These are phyloP conservation scores for Ustulina deusta DNA, from an alignment of 2,329 filamentous ascomycete genomes.

Conservation along the genomic window DNA sequence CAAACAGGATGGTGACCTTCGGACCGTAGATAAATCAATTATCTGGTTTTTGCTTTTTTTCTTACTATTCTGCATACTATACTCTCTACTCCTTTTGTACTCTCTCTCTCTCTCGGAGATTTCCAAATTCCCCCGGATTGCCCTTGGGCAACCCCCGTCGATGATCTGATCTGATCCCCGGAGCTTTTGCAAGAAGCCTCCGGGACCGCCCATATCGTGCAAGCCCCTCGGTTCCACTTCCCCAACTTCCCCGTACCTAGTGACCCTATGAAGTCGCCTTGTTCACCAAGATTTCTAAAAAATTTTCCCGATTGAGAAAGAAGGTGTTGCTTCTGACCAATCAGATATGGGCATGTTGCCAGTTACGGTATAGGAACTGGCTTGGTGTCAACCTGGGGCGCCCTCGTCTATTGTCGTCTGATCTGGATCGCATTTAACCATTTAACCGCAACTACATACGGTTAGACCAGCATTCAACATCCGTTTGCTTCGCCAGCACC, in stretches of 20 bases:
- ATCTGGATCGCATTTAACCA: conserved; percentile 32
- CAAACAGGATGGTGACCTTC: neutral
- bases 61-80: neutral
- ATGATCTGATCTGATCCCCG: conserved; percentile 17
- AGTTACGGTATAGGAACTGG: conserved; percentile 17
- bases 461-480: conserved; percentile 26
- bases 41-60: conserved; percentile 9
- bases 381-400: conserved; percentile 5
- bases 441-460: conserved; percentile 31
- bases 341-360: conserved; percentile 14
- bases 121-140: conserved; percentile 28
- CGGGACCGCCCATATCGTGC: conserved; percentile 12
- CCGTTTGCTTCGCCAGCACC: conserved; percentile 28
- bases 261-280: neutral
- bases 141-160: neutral
- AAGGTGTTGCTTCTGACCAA: conserved; percentile 25
- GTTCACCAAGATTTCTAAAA: neutral
- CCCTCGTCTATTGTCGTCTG: conserved; percentile 18
- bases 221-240: conserved; percentile 26
- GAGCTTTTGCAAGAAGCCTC: conserved; percentile 22
- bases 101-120: conserved; percentile 7
- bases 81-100: neutral
- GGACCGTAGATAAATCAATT: conserved; percentile 10
- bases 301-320: conserved; percentile 17
- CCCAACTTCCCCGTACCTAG: conserved; percentile 9